Conservation (phyloP, 1,139 yeast species). For the Pichia sp. region DNA sequence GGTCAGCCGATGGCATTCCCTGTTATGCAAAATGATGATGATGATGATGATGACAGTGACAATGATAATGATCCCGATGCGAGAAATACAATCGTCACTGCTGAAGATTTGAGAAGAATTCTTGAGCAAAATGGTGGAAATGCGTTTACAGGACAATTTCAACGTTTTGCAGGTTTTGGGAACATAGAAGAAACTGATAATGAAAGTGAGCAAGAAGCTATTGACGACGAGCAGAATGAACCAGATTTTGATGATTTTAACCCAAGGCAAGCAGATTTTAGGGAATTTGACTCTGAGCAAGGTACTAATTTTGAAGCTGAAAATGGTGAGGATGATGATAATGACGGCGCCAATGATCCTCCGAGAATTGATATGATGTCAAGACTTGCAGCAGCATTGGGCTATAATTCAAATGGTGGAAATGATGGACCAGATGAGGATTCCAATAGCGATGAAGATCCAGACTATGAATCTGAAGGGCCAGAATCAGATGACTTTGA, state of each 20-base stretch:
- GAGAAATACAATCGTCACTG: background rate
- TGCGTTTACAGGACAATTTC: too few relatives aligned
- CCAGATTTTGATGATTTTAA: background rate
- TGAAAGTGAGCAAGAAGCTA: background rate
- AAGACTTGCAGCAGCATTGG: too few relatives aligned
- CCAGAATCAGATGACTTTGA: background rate
- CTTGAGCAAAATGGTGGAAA: background rate
- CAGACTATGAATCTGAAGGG: background rate
- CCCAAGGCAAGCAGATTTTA: background rate
- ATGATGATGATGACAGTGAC: background rate
- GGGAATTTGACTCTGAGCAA: too few relatives aligned
- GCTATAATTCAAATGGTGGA: too few relatives aligned
- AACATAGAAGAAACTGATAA: background rate
- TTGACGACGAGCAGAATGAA: background rate
- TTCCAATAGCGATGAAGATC: too few relatives aligned
- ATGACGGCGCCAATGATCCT: background rate
- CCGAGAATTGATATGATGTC: too few relatives aligned
- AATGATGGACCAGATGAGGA: too few relatives aligned
- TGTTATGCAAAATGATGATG: background rate
- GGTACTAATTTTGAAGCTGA: background rate
- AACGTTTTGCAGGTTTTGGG: background rate
- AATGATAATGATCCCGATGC: background rate
- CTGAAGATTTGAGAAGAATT: too few relatives aligned
- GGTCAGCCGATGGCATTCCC: background rate
- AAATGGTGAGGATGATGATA: background rate